Conservation (phyloP, 345 rosid species). For the Corchorus capsularis region DNA sequence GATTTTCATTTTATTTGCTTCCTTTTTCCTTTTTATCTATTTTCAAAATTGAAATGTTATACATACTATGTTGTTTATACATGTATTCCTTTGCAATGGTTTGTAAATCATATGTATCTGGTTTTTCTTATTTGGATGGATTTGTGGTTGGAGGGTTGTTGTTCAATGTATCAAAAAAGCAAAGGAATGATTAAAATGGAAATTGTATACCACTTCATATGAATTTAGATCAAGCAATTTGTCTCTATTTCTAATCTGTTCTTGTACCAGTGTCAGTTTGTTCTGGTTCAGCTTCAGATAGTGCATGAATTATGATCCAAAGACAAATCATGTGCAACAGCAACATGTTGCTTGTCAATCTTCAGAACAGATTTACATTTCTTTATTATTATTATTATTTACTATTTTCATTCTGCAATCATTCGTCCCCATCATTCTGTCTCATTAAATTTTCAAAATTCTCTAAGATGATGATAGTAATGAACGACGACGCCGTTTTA, state of each 20-base stretch:
- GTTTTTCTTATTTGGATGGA: slow-evolving; percentile 7
- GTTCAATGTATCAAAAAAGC: neutral
- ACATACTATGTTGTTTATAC: slow-evolving; percentile 18
- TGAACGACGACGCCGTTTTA: neutral
- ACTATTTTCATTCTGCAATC: too few relatives aligned
- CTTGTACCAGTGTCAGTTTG: neutral
- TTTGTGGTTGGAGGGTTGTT: neutral
- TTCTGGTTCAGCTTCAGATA: neutral
- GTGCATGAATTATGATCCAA: neutral
- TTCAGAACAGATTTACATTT: neutral
- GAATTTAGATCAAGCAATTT: slow-evolving; percentile 6
- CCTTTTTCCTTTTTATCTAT: neutral
- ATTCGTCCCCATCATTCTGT: neutral
- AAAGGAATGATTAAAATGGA: neutral
- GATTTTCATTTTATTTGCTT: neutral
- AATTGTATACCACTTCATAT: neutral
- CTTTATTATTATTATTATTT: neutral
- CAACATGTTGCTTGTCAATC: neutral
- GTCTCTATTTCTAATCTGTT: neutral
- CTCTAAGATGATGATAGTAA: neutral
- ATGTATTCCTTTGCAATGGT: neutral
- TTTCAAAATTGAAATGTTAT: slow-evolving; percentile 14
- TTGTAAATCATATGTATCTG: slow-evolving; percentile 18
- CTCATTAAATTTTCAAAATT: neutral
- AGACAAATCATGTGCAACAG: neutral